Conservation (phyloP, 2,329 filamentous ascomycete genomes). For the Keithomyces neogunnii region DNA sequence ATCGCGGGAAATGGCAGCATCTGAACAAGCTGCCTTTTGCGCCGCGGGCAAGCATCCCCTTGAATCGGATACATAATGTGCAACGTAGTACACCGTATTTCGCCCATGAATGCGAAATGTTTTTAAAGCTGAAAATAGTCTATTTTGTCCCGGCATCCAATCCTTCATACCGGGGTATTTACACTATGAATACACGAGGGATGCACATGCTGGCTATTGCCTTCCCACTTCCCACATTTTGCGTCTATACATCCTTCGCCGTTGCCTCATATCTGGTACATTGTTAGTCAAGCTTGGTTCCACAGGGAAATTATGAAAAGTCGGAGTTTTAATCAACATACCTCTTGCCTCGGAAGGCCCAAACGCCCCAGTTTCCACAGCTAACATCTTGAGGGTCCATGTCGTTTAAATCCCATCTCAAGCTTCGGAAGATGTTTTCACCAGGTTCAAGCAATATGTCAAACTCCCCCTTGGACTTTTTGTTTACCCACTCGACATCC, state of each 20-base stretch:
- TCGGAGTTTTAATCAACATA: constrained; percentile 33
- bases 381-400: constrained; percentile 88
- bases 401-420: constrained; percentile 96
- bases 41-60: too few species aligned
- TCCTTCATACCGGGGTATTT: constrained; percentile 2
- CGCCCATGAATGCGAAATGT: background rate
- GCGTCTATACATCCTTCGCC: constrained; percentile 34
- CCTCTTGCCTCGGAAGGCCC: constrained; percentile 96
- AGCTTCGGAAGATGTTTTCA: constrained; percentile 87
- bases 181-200: constrained; percentile 6
- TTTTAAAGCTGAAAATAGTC: background rate
- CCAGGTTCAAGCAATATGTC: constrained; percentile 86
- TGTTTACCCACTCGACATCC: constrained; percentile 82
- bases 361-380: constrained; percentile 94
- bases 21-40: too few species aligned
- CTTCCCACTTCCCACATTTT: background rate
- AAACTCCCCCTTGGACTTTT: constrained; percentile 81
- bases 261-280: constrained; percentile 52
- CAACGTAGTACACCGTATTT: too few species aligned
- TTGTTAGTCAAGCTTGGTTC: background rate
- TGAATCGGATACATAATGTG: too few species aligned
- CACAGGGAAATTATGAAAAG: background rate
- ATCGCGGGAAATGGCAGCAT: too few species aligned
- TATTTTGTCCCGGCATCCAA: background rate
- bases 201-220: background rate